Evolutionary conservation across 139 green algal species (phyloP).

Genomic region (Deuterostichococcus epilithicus): DNA sequence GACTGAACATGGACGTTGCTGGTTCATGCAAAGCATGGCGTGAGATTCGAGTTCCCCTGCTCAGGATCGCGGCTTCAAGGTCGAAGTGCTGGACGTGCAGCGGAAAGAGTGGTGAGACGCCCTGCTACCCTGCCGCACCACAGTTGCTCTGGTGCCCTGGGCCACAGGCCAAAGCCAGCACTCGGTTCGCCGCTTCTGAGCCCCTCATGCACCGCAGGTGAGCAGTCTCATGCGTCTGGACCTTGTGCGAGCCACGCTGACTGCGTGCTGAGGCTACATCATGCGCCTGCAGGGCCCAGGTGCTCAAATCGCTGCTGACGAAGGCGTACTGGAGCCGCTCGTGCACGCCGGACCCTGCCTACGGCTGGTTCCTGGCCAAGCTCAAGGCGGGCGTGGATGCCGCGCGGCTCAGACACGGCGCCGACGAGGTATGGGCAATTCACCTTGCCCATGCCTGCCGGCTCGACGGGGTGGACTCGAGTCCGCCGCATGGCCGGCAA

Average conservation of each 20-base stretch:
- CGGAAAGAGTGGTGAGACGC: slow-evolving; percentile 9
- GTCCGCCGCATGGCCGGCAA: too few relatives aligned
- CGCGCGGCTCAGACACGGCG: slow-evolving; percentile 38
- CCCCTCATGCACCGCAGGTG: too few relatives aligned
- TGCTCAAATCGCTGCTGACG: slow-evolving; percentile 43
- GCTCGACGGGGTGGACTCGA: too few relatives aligned
- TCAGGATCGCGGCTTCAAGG: slow-evolving; percentile 21
- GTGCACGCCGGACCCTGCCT: slow-evolving; percentile 46
- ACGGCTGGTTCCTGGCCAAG: slow-evolving; percentile 60
- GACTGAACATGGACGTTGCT: background rate
- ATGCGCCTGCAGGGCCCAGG: slow-evolving; percentile 11
- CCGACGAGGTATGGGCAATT: slow-evolving; percentile 16
- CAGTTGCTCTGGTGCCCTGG: background rate
- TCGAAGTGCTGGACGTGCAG: slow-evolving; percentile 17
- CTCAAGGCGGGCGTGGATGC: slow-evolving; percentile 44
- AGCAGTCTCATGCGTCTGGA: too few relatives aligned
- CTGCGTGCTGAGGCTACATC: too few relatives aligned
- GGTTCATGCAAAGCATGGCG: background rate
- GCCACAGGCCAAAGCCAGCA: background rate
- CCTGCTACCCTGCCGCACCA: background rate
- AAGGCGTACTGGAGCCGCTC: slow-evolving; percentile 41
- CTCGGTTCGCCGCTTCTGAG: too few relatives aligned
- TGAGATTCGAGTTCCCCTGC: background rate
- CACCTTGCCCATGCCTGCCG: too few relatives aligned
- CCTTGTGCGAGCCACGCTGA: too few relatives aligned